Evolutionary conservation across 1,139 yeast species (phyloP), one percentile per base, ranked within the genome.

Genomic region (Pichia sp.): DNA sequence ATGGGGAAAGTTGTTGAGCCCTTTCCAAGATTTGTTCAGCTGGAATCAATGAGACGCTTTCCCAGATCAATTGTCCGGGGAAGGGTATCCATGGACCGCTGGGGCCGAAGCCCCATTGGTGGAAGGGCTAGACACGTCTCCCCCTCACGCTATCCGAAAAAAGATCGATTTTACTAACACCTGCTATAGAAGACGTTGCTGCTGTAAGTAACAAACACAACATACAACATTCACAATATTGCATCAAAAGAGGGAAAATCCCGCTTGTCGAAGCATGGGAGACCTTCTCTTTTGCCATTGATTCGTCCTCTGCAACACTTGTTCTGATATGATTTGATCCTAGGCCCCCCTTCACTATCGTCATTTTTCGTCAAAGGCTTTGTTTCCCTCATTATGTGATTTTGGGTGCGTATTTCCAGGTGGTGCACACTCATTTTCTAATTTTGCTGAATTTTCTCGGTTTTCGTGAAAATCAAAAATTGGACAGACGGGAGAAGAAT

Each of bases 161-260:
- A 21, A 22, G 28, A 25, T 25, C 26, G 12, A 22, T 13, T 16
- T 31, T 44, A 44, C 46, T 44, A 44, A 44, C 46, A 44, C 16
- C 30, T 23, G 30, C 44, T 12, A 44, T 36, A 44, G 47, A 44
- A 44, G 47, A 44, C 41, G 41, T 44, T 34, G 47, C 47, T 31
- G 47, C 47, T 31, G 47, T 44, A 44, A 31, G 47, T 44, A 36
- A n/a, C 23, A 25, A 26, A 2, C 34, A 41, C 19, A n/a, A 40
- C 25, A n/a, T n/a, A n/a, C n/a, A n/a, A n/a, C n/a, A n/a, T n/a
- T n/a, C n/a, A n/a, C n/a, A n/a, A n/a, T n/a, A n/a, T n/a, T n/a
- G n/a, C 3, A 13, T 40, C 23, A 19, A 9, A 16, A 26, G 4
- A 26, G 12, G 12, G 30, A 26, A 3, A 12, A 26, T 12, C 12